Conservation (phyloP, 177 flowering plant species). For the Vitis hybrid region DNA sequence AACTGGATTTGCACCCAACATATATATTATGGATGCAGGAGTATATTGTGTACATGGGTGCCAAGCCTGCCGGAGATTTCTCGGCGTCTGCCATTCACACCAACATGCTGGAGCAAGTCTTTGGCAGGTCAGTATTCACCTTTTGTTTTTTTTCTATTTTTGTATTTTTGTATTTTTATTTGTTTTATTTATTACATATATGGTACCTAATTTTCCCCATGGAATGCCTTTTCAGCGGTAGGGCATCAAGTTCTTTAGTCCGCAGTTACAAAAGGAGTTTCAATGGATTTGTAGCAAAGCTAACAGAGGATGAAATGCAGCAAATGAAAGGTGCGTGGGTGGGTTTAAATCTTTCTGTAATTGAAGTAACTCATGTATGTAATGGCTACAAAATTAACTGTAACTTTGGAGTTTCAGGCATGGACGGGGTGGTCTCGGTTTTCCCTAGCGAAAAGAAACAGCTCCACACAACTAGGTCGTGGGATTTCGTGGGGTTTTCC, state of each 20-base stretch:
- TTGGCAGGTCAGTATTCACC: slow-evolving; percentile 34
- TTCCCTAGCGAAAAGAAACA: slow-evolving; percentile 22
- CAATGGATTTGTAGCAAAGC: no score
- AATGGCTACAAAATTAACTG: not conserved
- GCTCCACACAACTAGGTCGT: slow-evolving; percentile 34
- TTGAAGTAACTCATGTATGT: fast-evolving
- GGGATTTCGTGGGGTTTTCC: slow-evolving; percentile 34
- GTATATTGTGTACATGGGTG: slow-evolving; percentile 59
- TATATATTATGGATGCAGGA: slow-evolving; percentile 21
- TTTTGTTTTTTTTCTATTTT: no score
- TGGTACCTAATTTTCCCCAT: no score
- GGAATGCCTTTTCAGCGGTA: no score
- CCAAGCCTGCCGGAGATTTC: slow-evolving; percentile 25
- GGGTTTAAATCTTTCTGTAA: no score
- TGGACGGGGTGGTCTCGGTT: slow-evolving; percentile 35
- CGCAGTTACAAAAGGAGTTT: no score
- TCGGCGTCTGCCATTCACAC: slow-evolving; percentile 30
- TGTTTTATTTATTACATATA: no score
- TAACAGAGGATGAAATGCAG: no score
- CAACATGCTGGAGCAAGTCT: slow-evolving; percentile 32
- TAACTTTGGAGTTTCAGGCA: slow-evolving; percentile 5
- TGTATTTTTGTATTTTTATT: no score
- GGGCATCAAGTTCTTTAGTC: no score
- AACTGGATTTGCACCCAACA: no score
- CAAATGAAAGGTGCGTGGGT: no score